A percentile compares a stretch with the other conserved stretches of the same genome.
These are phyloP conservation scores for Aeschynomene evenia DNA, from an alignment of 306 rosid genomes.

Conservation along the genomic window DNA sequence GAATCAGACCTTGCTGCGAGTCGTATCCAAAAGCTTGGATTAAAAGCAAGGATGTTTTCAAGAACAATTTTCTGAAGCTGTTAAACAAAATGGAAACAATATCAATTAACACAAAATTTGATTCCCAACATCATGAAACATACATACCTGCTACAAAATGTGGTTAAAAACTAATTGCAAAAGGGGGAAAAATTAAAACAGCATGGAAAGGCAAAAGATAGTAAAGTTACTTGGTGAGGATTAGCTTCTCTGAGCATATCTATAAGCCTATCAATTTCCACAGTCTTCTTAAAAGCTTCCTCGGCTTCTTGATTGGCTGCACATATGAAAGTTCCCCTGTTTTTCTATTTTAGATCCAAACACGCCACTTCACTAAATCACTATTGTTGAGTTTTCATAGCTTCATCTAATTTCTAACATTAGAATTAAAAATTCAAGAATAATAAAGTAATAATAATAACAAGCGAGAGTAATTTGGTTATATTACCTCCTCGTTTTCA, in stretches of 20 bases:
- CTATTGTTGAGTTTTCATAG: conserved; percentile 27
- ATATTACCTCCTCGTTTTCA: conserved; percentile 52
- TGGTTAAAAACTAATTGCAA: not conserved
- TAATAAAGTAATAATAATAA: not conserved
- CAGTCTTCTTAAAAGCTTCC: conserved; percentile 86
- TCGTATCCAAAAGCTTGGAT: conserved; percentile 79
- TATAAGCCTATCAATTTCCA: conserved; percentile 80
- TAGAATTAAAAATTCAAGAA: not conserved
- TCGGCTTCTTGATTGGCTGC: conserved; percentile 89
- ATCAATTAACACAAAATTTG: conserved; percentile 3
- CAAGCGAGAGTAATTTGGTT: not conserved
- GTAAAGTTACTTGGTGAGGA: conserved; percentile 56
- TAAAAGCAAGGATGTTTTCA: conserved; percentile 86
- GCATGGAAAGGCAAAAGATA: not conserved
- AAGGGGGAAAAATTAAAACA: not conserved
- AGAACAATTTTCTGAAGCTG: conserved; percentile 87
- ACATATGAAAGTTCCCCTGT: conserved; percentile 93
- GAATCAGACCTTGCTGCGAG: conserved; percentile 88
- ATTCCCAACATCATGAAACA: conserved; percentile 1
- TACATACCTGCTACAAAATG: not conserved
- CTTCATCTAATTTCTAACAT: conserved; percentile 15
- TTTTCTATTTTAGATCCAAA: conserved; percentile 61
- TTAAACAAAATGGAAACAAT: conserved; percentile 27
- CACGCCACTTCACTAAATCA: conserved; percentile 61
- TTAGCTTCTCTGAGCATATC: conserved; percentile 76